Conservation (phyloP, 768 basidiomycete genomes). For the Neoboletus subvelutipes region DNA sequence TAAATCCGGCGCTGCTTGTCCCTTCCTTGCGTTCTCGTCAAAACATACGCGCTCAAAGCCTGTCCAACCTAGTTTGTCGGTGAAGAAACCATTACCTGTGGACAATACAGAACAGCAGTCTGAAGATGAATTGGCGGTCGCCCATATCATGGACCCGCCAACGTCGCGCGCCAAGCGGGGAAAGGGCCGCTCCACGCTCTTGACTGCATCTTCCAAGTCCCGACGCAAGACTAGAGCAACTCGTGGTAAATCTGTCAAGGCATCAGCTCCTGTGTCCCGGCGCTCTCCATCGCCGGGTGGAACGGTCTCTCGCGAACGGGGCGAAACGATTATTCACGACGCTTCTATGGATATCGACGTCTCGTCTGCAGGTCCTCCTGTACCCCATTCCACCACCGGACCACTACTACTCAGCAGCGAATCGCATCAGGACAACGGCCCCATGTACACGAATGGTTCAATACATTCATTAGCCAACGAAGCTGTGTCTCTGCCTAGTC, state of each 20-base stretch:
- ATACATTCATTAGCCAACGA: background rate
- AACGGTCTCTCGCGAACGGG: background rate
- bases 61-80: background rate
- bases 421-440: background rate
- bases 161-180: conserved; percentile 18
- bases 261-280: conserved; percentile 11
- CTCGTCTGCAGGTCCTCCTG: background rate
- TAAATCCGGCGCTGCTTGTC: conserved; percentile 43
- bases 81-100: background rate
- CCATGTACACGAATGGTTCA: background rate
- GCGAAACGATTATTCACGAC: background rate
- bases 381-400: background rate
- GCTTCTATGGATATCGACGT: background rate
- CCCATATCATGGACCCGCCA: conserved; percentile 12
- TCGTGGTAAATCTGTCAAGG: conserved; percentile 24
- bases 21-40: conserved; percentile 38
- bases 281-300: conserved; percentile 16
- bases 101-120: conserved; percentile 10
- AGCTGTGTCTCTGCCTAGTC: background rate
- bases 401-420: background rate
- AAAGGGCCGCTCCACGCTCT: conserved; percentile 22
- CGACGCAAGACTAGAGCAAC: conserved; percentile 23
- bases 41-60: conserved; percentile 30
- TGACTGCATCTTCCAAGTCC: conserved; percentile 21
- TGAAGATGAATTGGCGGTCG: conserved; percentile 25